These are phyloP conservation scores for Tephrocybe sp. DNA, from an alignment of 768 basidiomycete genomes.

Conservation along the genomic window DNA sequence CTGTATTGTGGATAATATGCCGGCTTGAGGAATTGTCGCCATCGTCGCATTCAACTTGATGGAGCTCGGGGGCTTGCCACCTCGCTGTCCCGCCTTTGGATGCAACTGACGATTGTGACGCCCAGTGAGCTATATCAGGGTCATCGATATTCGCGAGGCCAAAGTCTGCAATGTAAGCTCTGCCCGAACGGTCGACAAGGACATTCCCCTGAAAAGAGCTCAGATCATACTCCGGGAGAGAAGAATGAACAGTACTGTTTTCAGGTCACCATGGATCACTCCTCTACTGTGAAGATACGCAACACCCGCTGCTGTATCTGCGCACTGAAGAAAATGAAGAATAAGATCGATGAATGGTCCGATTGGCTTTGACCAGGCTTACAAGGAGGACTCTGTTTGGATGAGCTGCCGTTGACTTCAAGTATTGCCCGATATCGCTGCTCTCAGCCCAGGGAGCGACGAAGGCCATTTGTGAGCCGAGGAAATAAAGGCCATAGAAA, in stretches of 20 bases:
- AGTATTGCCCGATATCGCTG: not conserved
- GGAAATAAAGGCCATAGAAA: slow-evolving; percentile 1
- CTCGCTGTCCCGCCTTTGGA: slow-evolving; percentile 1
- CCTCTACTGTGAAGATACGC: slow-evolving; percentile 1
- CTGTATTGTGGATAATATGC: not conserved
- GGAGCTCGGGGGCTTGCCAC: slow-evolving; percentile 3
- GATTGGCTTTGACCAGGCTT: not conserved
- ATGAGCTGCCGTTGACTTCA: not conserved
- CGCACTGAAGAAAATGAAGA: not conserved
- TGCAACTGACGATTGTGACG: slow-evolving; percentile 1
- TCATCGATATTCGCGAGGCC: not conserved
- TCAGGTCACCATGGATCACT: slow-evolving; percentile 5
- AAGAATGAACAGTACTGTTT: no score
- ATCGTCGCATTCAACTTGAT: not conserved
- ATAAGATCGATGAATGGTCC: not conserved
- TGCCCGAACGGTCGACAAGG: slow-evolving; percentile 1
- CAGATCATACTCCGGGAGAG: not conserved
- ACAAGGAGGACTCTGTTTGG: slow-evolving; percentile 2
- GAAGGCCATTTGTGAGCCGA: not conserved
- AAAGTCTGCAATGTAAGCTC: no score
- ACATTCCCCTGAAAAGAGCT: not conserved
- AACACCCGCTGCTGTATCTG: slow-evolving; percentile 2
- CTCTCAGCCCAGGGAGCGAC: slow-evolving; percentile 2
- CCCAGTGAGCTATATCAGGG: slow-evolving; percentile 1
- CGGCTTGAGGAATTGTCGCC: not conserved